Evolutionary conservation across 108 stramenopile species (phyloP), one percentile per base, ranked within the genome.

Genomic region (Stephanodiscus minutulus): DNA sequence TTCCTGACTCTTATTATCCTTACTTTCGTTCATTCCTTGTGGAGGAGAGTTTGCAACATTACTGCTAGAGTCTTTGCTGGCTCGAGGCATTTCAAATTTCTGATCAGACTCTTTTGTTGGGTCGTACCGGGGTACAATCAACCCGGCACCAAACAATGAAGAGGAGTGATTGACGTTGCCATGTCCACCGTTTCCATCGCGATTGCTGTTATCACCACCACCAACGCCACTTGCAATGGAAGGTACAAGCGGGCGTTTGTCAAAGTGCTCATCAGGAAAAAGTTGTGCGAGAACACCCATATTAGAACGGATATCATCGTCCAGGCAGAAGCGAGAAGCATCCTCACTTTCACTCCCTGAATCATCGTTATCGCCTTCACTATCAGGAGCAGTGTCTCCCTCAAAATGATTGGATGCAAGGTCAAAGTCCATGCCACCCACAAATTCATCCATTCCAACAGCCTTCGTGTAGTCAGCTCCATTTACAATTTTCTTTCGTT

Each of bases 221-320:
- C 11, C 28, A 35, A 0, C n/a, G 43, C 48, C 55, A 27, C 15
- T 27, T 44, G 53, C 70, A 5, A 49, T 18, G 7, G 75, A n/a
- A 52, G 82, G 81, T 67, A 83, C 87, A 56, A 75, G 89, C 49
- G 87, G 87, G 50, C 77, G 47, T 29, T 74, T 60, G 13, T 79
- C 74, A 39, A 64, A 50, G 46, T 73, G 47, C 21, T 65, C 59
- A 17, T 70, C 53, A 29, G 65, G 73, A 41, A 69, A 72, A 0
- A 62, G 48, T 37, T 62, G 53, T 56, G 74, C 50, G 1, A 70
- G 41, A 60, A 70, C 57, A 54, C 68, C 72, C 22, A 91, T 71
- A 78, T 92, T 89, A 2, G 71, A 60, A 21, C 80, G 36, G 35
- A 91, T 86, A 59, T 91, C 93, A 22, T 84, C 73, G 7, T 72